Conservation (phyloP, 2,329 filamentous ascomycete genomes). For the Colletotrichum endophyticum region DNA sequence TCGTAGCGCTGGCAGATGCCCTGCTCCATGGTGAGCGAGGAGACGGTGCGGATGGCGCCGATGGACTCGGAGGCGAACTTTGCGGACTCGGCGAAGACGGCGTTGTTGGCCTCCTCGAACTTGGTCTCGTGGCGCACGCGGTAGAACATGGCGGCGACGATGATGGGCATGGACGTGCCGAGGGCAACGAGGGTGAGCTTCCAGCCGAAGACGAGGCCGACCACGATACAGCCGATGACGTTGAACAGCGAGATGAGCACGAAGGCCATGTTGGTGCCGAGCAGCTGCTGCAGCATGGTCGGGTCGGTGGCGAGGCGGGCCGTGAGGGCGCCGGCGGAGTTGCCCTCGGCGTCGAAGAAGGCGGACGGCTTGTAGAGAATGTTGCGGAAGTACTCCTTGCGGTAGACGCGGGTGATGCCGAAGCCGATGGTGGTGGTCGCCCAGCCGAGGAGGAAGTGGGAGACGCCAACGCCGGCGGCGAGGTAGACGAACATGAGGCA, state of each 20-base stretch:
- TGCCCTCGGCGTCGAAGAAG: conserved; percentile 28
- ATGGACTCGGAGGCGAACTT: conserved; percentile 22
- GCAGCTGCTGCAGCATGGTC: conserved; percentile 19
- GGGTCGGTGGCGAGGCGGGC: conserved; percentile 27
- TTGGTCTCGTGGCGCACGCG: conserved; percentile 18
- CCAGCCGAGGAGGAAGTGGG: conserved; percentile 27
- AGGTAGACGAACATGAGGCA: conserved; percentile 19
- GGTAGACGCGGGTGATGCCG: conserved; percentile 16
- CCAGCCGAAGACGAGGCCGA: conserved; percentile 43
- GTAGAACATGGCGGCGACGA: conserved; percentile 20
- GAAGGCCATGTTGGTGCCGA: conserved; percentile 22
- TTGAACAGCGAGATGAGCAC: conserved; percentile 20
- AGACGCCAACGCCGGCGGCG: conserved; percentile 26
- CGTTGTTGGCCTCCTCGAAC: conserved; percentile 12
- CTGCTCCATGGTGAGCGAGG: conserved; percentile 18
- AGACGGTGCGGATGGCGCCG: conserved; percentile 20
- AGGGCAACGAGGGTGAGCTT: conserved; percentile 41
- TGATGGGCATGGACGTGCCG: conserved; percentile 25
- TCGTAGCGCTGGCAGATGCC: conserved; percentile 16
- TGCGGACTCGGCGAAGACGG: conserved; percentile 16
- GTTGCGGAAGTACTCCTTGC: conserved; percentile 36
- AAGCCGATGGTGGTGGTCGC: conserved; percentile 29
- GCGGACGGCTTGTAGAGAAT: conserved; percentile 33
- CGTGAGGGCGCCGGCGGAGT: conserved; percentile 27
- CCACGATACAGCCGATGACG: conserved; percentile 18